A percentile compares a stretch with the other conserved stretches of the same genome.
Evolutionary conservation across 805 yeast genomes (phyloP).

Genomic region (Yarrowia keelungensis): DNA sequence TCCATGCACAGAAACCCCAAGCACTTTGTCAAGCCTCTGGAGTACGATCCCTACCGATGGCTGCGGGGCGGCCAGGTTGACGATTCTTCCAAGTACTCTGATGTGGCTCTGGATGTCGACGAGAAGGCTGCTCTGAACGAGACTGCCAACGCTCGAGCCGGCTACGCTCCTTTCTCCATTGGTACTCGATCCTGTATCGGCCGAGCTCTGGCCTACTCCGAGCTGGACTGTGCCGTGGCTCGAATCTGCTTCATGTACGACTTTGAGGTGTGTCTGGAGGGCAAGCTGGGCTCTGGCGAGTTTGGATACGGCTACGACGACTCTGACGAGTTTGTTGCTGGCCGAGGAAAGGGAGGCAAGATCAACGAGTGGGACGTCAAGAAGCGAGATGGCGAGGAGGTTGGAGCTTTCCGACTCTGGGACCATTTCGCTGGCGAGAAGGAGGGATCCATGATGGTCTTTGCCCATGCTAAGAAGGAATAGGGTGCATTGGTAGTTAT

Average conservation of each 20-base stretch:
- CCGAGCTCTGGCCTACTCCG: slow-evolving; percentile 41
- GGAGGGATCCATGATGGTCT: slow-evolving; percentile 41
- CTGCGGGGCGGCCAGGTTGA: slow-evolving; percentile 38
- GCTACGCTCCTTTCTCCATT: slow-evolving; percentile 41
- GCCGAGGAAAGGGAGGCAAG: slow-evolving; percentile 37
- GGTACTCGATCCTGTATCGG: slow-evolving; percentile 43
- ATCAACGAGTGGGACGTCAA: slow-evolving; percentile 35
- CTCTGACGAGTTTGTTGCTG: slow-evolving; percentile 37
- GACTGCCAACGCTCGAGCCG: slow-evolving; percentile 39
- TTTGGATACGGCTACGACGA: slow-evolving; percentile 41
- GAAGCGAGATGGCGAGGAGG: slow-evolving; percentile 40
- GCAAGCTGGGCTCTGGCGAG: slow-evolving; percentile 41
- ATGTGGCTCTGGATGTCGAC: slow-evolving; percentile 11
- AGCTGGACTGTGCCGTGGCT: slow-evolving; percentile 41
- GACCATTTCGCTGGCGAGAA: slow-evolving; percentile 42
- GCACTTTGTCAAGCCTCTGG: slow-evolving; percentile 39
- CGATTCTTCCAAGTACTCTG: slow-evolving; percentile 22
- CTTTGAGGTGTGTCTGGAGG: slow-evolving; percentile 40
- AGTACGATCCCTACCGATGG: slow-evolving; percentile 41
- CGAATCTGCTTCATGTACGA: slow-evolving; percentile 41
- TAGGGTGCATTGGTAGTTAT: slow-evolving; percentile 35
- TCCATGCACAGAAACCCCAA: slow-evolving; percentile 38
- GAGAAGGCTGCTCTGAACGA: slow-evolving; percentile 27
- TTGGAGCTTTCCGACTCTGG: slow-evolving; percentile 40
- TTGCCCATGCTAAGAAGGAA: slow-evolving; percentile 21